Conservation (phyloP, 108 stramenopile genomes). For the Cylindrotheca fusiformis region DNA sequence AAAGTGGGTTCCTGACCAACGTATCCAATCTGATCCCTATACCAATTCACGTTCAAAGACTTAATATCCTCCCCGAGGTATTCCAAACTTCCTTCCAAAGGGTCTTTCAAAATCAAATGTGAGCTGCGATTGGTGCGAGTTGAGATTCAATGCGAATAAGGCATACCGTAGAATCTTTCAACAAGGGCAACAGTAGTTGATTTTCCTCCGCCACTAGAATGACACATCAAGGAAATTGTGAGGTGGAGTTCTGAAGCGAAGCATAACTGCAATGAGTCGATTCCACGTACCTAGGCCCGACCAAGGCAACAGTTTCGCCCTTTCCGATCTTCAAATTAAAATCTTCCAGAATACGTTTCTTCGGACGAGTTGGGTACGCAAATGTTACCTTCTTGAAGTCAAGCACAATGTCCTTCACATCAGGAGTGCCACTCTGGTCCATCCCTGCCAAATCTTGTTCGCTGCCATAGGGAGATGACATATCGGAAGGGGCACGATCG, state of each 20-base stretch:
- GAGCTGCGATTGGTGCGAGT: not conserved
- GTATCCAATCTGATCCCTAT: constrained; percentile 83
- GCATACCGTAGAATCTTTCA: constrained; percentile 91
- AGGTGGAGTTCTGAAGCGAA: not conserved
- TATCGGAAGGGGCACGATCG: not conserved
- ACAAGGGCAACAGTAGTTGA: constrained; percentile 77
- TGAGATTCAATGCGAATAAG: not conserved
- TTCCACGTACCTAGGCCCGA: constrained; percentile 37
- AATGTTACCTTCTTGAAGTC: constrained; percentile 48
- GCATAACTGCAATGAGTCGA: not conserved
- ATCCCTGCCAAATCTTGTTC: not conserved
- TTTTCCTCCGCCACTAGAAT: constrained; percentile 76
- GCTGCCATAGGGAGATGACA: not conserved
- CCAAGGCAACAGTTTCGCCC: constrained; percentile 62
- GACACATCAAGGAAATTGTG: not conserved
- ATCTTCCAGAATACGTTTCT: constrained; percentile 27
- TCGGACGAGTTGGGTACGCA: constrained; percentile 52
- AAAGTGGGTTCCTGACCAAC: constrained; percentile 94
- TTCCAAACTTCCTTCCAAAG: constrained; percentile 54
- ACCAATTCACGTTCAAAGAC: constrained; percentile 71
- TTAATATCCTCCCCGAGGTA: constrained; percentile 80
- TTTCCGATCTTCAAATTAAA: constrained; percentile 45
- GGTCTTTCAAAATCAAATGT: not conserved
- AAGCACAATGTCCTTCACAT: constrained; percentile 1
- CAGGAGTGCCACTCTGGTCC: not conserved